Conservation (phyloP, 169 alveolate genomes). For the Amoebophrya sp. region DNA sequence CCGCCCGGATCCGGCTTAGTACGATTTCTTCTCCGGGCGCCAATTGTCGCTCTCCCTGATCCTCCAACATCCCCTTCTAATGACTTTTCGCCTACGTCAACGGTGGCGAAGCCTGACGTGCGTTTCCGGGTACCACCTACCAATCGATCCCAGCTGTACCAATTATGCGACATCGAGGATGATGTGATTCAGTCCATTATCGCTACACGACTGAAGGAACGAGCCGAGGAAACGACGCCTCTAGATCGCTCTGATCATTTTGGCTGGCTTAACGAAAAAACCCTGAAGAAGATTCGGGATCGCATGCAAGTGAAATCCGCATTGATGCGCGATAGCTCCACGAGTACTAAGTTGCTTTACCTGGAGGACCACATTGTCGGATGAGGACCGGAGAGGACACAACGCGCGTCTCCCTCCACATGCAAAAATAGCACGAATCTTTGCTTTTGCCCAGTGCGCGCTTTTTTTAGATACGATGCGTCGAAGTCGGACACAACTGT, state of each 20-base stretch:
- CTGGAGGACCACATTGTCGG: too few species aligned
- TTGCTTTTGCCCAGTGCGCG: too few species aligned
- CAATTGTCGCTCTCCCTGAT: too few species aligned
- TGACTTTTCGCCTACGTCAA: not conserved
- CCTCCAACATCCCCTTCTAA: too few species aligned
- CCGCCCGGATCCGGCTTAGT: too few species aligned
- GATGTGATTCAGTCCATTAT: not conserved
- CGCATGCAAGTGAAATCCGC: slow-evolving; percentile 2
- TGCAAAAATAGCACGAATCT: too few species aligned
- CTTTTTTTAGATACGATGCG: too few species aligned
- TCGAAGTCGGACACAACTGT: too few species aligned
- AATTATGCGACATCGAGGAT: not conserved
- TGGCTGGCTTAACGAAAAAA: not conserved
- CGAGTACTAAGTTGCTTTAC: not conserved
- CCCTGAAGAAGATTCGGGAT: not conserved
- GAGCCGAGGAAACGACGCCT: not conserved
- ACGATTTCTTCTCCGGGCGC: too few species aligned
- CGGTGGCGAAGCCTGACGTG: not conserved
- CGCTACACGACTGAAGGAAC: not conserved
- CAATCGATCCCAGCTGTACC: slow-evolving; percentile 1
- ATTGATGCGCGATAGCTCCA: not conserved
- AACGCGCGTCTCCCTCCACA: too few species aligned
- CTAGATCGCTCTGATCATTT: not conserved
- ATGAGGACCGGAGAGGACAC: too few species aligned
- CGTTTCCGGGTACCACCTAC: not conserved